Conservation (phyloP, 177 flowering plant genomes). For the Vitis hybrid region DNA sequence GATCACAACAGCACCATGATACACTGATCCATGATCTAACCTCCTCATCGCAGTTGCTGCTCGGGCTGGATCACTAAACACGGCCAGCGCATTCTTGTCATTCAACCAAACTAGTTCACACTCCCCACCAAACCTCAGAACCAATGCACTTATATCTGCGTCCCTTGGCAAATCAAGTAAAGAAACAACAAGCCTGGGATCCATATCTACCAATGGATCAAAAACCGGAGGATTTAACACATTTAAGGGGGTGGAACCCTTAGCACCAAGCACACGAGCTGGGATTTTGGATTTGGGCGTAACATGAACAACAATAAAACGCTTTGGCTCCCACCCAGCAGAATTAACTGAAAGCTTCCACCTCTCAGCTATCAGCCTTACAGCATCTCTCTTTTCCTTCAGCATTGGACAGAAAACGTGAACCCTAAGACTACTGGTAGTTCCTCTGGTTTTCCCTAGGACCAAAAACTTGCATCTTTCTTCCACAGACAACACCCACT, state of each 20-base stretch:
- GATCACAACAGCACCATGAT: slow-evolving; percentile 67
- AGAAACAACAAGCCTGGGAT: slow-evolving; percentile 94
- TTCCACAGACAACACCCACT: slow-evolving; percentile 90
- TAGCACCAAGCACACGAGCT: slow-evolving; percentile 61
- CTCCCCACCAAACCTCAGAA: slow-evolving; percentile 96
- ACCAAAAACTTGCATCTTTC: slow-evolving; percentile 89
- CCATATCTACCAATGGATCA: slow-evolving; percentile 94
- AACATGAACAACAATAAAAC: slow-evolving; percentile 76
- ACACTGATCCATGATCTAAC: slow-evolving; percentile 87
- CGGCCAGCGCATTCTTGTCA: slow-evolving; percentile 93
- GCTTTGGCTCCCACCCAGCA: slow-evolving; percentile 98
- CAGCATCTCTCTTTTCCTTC: slow-evolving; percentile 91
- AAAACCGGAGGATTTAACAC: slow-evolving; percentile 47
- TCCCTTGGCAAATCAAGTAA: slow-evolving; percentile 91
- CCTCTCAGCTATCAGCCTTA: slow-evolving; percentile 83
- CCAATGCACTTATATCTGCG: slow-evolving; percentile 84
- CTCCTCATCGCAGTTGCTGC: slow-evolving; percentile 98
- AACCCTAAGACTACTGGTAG: slow-evolving; percentile 44
- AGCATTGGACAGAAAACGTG: slow-evolving; percentile 87
- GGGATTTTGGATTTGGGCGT: slow-evolving; percentile 89
- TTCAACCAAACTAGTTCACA: slow-evolving; percentile 97
- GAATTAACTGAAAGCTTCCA: slow-evolving; percentile 85
- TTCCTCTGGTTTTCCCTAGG: slow-evolving; percentile 66
- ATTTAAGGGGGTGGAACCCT: slow-evolving; percentile 39
- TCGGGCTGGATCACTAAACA: slow-evolving; percentile 83